These are phyloP conservation scores for Ceraceosorus bombacis DNA, from an alignment of 1,284 basidiomycete genomes.

Conservation along the genomic window DNA sequence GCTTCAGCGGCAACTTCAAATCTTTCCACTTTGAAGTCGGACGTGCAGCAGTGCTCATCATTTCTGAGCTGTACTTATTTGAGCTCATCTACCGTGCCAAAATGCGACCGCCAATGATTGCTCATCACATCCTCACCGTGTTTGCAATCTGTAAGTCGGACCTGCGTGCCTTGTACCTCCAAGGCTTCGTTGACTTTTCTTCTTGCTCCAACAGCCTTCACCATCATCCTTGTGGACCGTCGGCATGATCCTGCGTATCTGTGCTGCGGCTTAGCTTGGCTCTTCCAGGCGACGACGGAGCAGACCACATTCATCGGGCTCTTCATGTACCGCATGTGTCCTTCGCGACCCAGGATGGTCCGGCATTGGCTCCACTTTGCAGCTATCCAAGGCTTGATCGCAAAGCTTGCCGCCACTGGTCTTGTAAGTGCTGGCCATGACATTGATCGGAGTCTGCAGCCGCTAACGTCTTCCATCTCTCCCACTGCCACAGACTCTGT, in stretches of 20 bases:
- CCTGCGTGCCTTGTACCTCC: no score
- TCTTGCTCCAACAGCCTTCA: constrained; percentile 1
- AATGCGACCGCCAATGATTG: constrained; percentile 23
- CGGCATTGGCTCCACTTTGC: constrained; percentile 12
- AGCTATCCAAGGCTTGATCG: constrained; percentile 21
- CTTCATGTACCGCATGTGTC: constrained; percentile 20
- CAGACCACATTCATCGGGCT: constrained; percentile 22
- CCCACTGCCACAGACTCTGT: no score
- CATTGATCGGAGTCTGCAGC: constrained; percentile 16
- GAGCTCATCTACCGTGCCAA: constrained; percentile 22
- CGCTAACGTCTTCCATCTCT: constrained; percentile 10
- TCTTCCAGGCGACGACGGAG: constrained; percentile 25
- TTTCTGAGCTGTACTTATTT: constrained; percentile 24
- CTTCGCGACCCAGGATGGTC: constrained; percentile 4
- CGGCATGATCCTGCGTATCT: constrained; percentile 15
- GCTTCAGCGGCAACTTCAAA: constrained; percentile 12
- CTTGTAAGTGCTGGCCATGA: constrained; percentile 1
- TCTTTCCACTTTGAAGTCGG: constrained; percentile 13
- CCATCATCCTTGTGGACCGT: constrained; percentile 15
- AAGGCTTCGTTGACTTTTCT: constrained; percentile 2
- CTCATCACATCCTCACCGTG: constrained; percentile 21
- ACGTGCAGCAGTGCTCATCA: constrained; percentile 11
- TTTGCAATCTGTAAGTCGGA: constrained; percentile 7
- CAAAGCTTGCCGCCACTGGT: constrained; percentile 19
- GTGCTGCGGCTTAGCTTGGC: constrained; percentile 18